Evolutionary conservation across 2,329 filamentous ascomycete species (phyloP).

Genomic region (Ophiognomonia clavigignenti-juglandacearum): DNA sequence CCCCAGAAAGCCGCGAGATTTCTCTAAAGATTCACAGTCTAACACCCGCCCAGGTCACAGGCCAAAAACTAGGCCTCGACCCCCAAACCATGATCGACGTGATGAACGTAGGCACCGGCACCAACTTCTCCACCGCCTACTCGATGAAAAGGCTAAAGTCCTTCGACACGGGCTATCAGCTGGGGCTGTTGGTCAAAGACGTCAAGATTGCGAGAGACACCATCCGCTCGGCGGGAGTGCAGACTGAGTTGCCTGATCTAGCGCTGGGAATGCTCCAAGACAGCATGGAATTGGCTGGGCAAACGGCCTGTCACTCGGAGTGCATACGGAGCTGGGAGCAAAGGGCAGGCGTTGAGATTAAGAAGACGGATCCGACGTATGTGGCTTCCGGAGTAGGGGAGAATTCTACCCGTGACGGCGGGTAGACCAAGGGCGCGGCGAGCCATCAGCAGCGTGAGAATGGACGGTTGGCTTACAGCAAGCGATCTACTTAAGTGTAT

Average conservation of each 20-base stretch:
- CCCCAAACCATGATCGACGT: slow-evolving; percentile 1
- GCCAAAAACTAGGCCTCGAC: slow-evolving; percentile 1
- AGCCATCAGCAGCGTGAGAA: no score
- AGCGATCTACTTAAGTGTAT: no score
- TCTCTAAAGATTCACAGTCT: not conserved
- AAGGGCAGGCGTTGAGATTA: not conserved
- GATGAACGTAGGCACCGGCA: not conserved
- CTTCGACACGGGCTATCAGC: slow-evolving; percentile 1
- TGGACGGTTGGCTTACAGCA: no score
- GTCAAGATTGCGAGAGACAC: slow-evolving; percentile 2
- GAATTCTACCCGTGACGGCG: no score
- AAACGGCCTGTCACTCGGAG: slow-evolving; percentile 1
- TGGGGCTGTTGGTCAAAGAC: slow-evolving; percentile 1
- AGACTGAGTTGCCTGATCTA: not conserved
- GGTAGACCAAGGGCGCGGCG: no score
- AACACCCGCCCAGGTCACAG: slow-evolving; percentile 1
- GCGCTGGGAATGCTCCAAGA: not conserved
- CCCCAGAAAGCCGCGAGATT: not conserved
- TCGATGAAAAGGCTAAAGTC: slow-evolving; percentile 1
- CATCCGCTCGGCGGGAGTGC: not conserved
- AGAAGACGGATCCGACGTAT: not conserved
- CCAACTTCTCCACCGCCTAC: not conserved
- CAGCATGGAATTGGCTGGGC: not conserved
- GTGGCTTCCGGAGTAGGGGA: not conserved
- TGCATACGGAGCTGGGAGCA: slow-evolving; percentile 4